A percentile compares a stretch with the other conserved stretches of the same genome.
Evolutionary conservation across 192 early-diverging fungal species (phyloP).

Genomic region (Dimargaris verticillata): DNA sequence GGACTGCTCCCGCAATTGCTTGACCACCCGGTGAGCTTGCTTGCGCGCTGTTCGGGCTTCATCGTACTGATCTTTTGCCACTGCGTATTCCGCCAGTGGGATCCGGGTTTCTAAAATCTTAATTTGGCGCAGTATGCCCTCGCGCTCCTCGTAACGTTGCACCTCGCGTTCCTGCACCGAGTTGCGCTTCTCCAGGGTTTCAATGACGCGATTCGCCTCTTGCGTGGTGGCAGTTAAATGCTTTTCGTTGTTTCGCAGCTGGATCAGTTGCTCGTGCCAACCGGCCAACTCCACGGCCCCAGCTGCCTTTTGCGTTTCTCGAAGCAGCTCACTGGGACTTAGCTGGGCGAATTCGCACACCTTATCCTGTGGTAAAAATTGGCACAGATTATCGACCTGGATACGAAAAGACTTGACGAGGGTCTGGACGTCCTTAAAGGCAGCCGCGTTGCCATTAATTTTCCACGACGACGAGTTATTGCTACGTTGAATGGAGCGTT

Average conservation of each 20-base stretch:
- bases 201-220: slow-evolving; percentile 34
- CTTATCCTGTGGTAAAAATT: slow-evolving; percentile 92
- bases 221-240: slow-evolving; percentile 23
- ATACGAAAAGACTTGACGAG: slow-evolving; percentile 50
- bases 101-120: slow-evolving; percentile 41
- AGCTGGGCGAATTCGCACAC: slow-evolving; percentile 88
- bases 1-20: slow-evolving; percentile 19
- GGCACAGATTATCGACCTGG: slow-evolving; percentile 94
- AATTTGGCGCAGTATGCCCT: slow-evolving; percentile 41
- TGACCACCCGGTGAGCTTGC: slow-evolving; percentile 21
- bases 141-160: slow-evolving; percentile 48
- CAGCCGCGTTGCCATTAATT: slow-evolving; percentile 47
- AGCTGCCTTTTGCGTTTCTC: slow-evolving; percentile 71
- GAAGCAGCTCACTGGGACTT: slow-evolving; percentile 54
- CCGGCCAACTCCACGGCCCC: slow-evolving; percentile 46
- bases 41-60: slow-evolving; percentile 25
- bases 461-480: slow-evolving; percentile 61
- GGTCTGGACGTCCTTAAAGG: slow-evolving; percentile 47
- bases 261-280: slow-evolving; percentile 50
- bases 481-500: slow-evolving; percentile 40
- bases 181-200: slow-evolving; percentile 49
- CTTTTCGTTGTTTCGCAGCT: slow-evolving; percentile 34
- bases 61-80: slow-evolving; percentile 36
- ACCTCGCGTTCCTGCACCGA: slow-evolving; percentile 62
- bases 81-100: slow-evolving; percentile 40